A percentile compares a stretch with the other conserved stretches of the same genome.
Conservation (phyloP, 2,329 filamentous ascomycete genomes). For the Penicillium freii region DNA sequence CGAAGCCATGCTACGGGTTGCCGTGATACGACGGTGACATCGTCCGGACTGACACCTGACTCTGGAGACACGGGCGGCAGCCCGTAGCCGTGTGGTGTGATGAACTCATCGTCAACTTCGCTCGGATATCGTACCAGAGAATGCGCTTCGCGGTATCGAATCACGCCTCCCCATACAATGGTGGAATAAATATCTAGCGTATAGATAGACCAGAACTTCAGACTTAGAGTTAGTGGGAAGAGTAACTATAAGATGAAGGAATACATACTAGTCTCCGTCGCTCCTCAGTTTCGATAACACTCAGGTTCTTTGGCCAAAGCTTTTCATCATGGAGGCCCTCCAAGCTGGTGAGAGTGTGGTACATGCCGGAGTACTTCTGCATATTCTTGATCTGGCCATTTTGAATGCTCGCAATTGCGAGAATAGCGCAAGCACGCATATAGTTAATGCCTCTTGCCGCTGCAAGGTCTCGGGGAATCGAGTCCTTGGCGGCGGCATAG, state of each 20-base stretch:
- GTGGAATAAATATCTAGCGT: conserved; percentile 56
- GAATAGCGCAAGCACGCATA: conserved; percentile 49
- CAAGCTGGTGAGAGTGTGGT: conserved; percentile 51
- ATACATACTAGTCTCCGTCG: conserved; percentile 47
- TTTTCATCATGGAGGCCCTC: conserved; percentile 54
- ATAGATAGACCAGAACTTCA: conserved; percentile 57
- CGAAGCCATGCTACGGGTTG: conserved; percentile 47
- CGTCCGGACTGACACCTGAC: conserved; percentile 13
- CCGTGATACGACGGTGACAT: conserved; percentile 11
- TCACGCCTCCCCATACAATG: conserved; percentile 52
- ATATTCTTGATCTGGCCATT: conserved; percentile 50
- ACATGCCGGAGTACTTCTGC: conserved; percentile 53
- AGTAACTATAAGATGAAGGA: background rate
- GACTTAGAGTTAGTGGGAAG: conserved; percentile 3
- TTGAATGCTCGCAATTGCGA: conserved; percentile 54
- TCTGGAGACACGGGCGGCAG: conserved; percentile 19
- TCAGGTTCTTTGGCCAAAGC: conserved; percentile 51
- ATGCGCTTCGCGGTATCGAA: conserved; percentile 48
- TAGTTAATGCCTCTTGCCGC: conserved; percentile 33
- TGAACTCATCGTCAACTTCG: conserved; percentile 49
- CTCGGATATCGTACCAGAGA: conserved; percentile 50
- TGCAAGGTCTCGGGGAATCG: conserved; percentile 40
- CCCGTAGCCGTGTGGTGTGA: conserved; percentile 33
- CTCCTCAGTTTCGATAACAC: conserved; percentile 50
- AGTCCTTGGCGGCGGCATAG: conserved; percentile 45